Evolutionary conservation across 176 grass and related monocot species (phyloP), one percentile per base, ranked within the genome.

Genomic region (Carex parvula): DNA sequence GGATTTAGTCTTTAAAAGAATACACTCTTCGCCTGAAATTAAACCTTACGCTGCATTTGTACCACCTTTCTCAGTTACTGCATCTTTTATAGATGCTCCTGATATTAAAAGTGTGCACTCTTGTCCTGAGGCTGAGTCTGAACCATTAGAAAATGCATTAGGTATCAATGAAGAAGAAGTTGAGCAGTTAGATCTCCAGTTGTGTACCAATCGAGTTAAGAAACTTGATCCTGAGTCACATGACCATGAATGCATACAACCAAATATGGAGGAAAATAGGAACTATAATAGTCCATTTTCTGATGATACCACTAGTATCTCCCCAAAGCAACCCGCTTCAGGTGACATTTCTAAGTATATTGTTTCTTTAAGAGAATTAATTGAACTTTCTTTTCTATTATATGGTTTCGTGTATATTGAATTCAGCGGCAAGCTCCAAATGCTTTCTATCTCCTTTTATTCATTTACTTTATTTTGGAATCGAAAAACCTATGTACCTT

Each of bases 21-120:
- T 82, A 64, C 80, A 82, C 24, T 82, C 80, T 44, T 64, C 59
- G 1, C 39, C 80, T 64, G 59, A 82, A 82, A 82, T 82, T 42
- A 82, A 44, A 67, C 20, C 11, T 66, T 82, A 50, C 39, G 46
- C 72, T 53, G 48, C 48, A 30, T 76, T 81, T 63, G 39, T 82
- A 52, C 60, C 59, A 54, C 61, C 80, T 48, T n/a, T 7, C 21
- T 67, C 61, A 65, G 41, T 64, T 48, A 17, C 21, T 4, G 17
- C 24, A 50, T 64, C 60, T 24, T 50, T 42, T 6, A 81, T 3
- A 61, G 39, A 63, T 42, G 58, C 16, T 5, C 20, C 39, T 65
- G 80, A 81, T 61, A 81, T 21, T 81, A 63, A 66, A 82, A 67
- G 20, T 64, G 18, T 53, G 20, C 20, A 64, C 6, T 82, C 35